Evolutionary conservation across 2,329 filamentous ascomycete genomes (phyloP).

Genomic region (Salinomyces thailandicus): DNA sequence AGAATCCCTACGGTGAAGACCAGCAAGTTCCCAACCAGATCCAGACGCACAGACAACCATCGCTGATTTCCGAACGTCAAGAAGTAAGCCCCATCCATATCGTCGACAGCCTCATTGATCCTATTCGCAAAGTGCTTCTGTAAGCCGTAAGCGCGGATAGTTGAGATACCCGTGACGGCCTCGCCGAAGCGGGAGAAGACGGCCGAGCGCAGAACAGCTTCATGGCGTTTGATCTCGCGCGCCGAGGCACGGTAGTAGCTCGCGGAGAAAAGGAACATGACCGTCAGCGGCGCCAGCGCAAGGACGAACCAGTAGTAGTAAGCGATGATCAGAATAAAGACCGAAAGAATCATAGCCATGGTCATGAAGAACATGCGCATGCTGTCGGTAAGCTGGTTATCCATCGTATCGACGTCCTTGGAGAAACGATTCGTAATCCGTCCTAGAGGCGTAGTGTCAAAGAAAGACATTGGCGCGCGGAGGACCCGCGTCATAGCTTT

Average conservation of each 20-base stretch:
- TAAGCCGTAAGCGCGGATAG: conserved; percentile 81
- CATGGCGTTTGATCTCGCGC: conserved; percentile 87
- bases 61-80: conserved; percentile 92
- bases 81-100: conserved; percentile 91
- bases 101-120: conserved; percentile 64
- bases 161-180: conserved; percentile 70
- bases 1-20: conserved; percentile 84
- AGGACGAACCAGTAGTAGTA: conserved; percentile 85
- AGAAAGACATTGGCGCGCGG: conserved; percentile 71
- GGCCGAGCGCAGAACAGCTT: conserved; percentile 73
- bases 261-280: conserved; percentile 71
- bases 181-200: conserved; percentile 91
- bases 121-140: conserved; percentile 61
- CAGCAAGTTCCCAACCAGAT: conserved; percentile 70
- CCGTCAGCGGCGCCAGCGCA: conserved; percentile 56
- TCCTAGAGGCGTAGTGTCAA: conserved; percentile 90
- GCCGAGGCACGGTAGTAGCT: conserved; percentile 85
- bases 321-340: conserved; percentile 86
- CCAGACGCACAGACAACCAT: conserved; percentile 79
- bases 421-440: conserved; percentile 95
- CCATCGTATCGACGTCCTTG: conserved; percentile 92
- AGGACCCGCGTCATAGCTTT: conserved; percentile 67
- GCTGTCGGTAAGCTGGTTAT: conserved; percentile 67
- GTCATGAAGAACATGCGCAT: conserved; percentile 91
- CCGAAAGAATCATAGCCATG: conserved; percentile 66